Evolutionary conservation across 352 stramenopile genomes (phyloP), one percentile per base, ranked within the genome.

Genomic region (Plasmopara viticola): DNA sequence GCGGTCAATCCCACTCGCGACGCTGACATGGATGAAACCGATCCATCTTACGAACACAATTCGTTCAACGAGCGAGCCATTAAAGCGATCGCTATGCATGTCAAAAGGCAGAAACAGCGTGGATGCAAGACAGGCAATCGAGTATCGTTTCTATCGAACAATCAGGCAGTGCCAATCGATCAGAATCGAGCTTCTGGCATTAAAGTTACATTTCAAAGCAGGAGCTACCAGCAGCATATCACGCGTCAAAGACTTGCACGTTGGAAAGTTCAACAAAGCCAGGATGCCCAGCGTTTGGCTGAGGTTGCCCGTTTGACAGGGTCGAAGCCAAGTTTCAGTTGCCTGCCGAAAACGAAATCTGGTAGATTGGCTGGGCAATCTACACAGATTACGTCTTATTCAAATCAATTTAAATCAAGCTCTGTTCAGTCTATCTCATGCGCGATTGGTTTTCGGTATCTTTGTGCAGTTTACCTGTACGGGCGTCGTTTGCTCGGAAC

Each of bases 401-500:
- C 77, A 17, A 48, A 46, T 15, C 58, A 61, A 39, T 73, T 77
- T 43, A 57, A 48, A 38, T 17, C 53, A 30, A 43, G 38, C 25
- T 57, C 39, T 50, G n/a, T 14, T 28, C 20, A 39, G 20, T 31
- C 15, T 30, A 14, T 28, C 10, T 34, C 28, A 41, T 51, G 25
- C 41, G 43, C 49, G 8, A 34, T 34, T 20, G 50, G 62, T 6
- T 44, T 56, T 13, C 38, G 48, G 1, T 66, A 64, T 30, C 58
- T 87, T 10, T 87, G 77, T 53, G 65, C 68, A 0, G 74, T 86
- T 14, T 86, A 82, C 51, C 44, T 78, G 14, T 72, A 84, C 51
- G 58, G 68, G 2, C 64, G 57, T 44, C 72, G 57, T 13, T 55
- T 17, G 25, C 48, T 78, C 7, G 59, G 66, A 18, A 66, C 78